phyloP scores from a whole-genome alignment of 305 asterid genomes.

The Solanum hybrid region DNA sequence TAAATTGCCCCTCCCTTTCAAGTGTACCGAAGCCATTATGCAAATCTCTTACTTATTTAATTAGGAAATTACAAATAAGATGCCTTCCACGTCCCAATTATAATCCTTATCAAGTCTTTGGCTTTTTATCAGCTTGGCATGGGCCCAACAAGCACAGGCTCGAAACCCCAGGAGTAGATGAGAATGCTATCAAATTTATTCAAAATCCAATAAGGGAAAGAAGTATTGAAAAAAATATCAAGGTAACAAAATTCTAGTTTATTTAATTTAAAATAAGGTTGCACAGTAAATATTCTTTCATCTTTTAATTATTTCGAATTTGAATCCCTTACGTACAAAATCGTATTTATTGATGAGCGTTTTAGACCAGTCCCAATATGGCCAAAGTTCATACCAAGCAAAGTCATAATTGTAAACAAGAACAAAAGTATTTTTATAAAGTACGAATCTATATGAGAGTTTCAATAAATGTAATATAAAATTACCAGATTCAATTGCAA shows the following conservation, averaged over 20 bases:
- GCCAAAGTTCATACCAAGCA: not conserved
- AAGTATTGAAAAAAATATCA: not conserved
- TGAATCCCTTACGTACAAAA: too few relatives aligned
- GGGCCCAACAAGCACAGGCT: not conserved
- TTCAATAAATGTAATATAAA: not conserved
- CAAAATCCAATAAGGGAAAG: not conserved
- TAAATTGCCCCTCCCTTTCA: not conserved
- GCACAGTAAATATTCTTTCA: too few relatives aligned
- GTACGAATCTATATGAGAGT: not conserved
- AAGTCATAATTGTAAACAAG: not conserved
- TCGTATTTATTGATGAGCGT: not conserved
- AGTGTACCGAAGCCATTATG: not conserved
- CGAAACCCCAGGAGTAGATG: not conserved
- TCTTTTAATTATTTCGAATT: rapidly evolving
- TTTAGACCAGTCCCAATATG: not conserved
- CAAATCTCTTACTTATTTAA: not conserved
- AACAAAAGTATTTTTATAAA: not conserved
- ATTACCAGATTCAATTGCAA: not conserved
- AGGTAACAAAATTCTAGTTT: not conserved
- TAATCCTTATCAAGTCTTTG: not conserved
- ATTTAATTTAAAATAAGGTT: not conserved
- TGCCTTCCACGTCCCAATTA: not conserved
- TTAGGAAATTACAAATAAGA: not conserved
- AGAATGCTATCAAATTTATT: not conserved
- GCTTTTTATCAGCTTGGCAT: not conserved